Conservation (phyloP, 345 rosid genomes). For the Angophora floribunda region DNA sequence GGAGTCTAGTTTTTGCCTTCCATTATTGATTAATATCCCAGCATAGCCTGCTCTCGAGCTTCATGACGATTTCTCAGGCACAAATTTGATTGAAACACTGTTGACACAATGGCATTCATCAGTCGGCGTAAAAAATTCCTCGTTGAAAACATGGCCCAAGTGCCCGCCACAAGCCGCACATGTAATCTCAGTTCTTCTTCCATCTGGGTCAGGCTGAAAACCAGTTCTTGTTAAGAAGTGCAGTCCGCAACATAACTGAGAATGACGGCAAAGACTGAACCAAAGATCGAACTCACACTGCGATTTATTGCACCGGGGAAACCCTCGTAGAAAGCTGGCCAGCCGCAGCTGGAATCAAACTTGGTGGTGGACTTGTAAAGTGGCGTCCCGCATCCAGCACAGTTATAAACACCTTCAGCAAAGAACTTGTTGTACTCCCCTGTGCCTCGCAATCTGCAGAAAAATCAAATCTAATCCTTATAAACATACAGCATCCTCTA, state of each 20-base stretch:
- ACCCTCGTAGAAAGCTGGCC: constrained; percentile 84
- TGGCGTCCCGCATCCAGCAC: constrained; percentile 59
- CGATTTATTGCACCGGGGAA: constrained; percentile 54
- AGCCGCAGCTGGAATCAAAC: constrained; percentile 65
- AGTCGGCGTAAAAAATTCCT: constrained; percentile 46
- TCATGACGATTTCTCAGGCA: constrained; percentile 24
- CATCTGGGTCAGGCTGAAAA: constrained; percentile 73
- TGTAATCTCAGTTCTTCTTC: constrained; percentile 56
- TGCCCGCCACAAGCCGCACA: constrained; percentile 83
- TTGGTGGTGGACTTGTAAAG: constrained; percentile 57
- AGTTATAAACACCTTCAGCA: constrained; percentile 46
- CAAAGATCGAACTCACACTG: constrained; percentile 20
- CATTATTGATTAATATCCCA: not conserved
- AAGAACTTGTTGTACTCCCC: constrained; percentile 51
- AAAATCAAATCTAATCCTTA: not conserved
- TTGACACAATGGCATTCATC: constrained; percentile 75
- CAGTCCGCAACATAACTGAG: not conserved
- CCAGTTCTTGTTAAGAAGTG: not conserved
- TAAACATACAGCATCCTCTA: not conserved
- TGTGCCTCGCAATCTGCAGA: constrained; percentile 20
- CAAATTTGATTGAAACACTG: constrained; percentile 58
- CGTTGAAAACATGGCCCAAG: constrained; percentile 72
- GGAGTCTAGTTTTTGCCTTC: not conserved
- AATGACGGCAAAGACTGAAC: not conserved
- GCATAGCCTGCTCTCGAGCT: not conserved